Base-by-base conservation (phyloP, 2,329 filamentous ascomycete genomes). In the Fusarium mexicanum region DNA sequence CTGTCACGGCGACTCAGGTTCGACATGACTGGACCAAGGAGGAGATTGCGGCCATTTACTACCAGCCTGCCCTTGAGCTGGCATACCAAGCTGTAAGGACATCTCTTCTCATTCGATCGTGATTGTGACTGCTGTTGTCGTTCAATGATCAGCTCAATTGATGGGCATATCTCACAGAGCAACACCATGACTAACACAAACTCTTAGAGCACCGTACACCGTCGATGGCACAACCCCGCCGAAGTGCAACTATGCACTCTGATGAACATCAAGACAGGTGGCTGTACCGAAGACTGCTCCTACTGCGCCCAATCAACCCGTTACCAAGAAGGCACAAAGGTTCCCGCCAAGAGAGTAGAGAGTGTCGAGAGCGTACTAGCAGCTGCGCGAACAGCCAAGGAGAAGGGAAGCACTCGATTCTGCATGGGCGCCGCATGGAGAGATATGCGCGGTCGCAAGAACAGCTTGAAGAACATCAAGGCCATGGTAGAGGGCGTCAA, bases 191-290 rank as follows among this genome's bases (percentile, higher is more conserved):
- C 71, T 77, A 41, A 79, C 73, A 59, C 53, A 38, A 41, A 50
- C 11, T 60, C 38, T 38, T 74, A 96, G 94, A 91, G 90, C 74
- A 89, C 88, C 41, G 85, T 97, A 65, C 95, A 98, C 83, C 91
- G 94, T 51, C 92, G 92, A 77, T 97, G 97, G 86, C 95, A 97
- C 84, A 89, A 93, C 79, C 93, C 95, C 12, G 87, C 91, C 53
- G 91, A 94, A 35, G 94, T 98, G 72, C 95, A 98, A 83, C 92
- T 97, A 84, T 98, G 95, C 86, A 98, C 95, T 1, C 87, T 98
- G 67, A 97, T 97, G 93, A 97, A 97, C 87, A 98, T 98, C 86
- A 98, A 98, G 82, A 97, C 94, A 14, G 95, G 95, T 62, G 95
- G 95, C 54, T 98, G 95, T 84, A 94, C 91, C 77, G 95, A 97